Conservation (phyloP, 169 alveolate species). For the Plasmodium malariae region DNA sequence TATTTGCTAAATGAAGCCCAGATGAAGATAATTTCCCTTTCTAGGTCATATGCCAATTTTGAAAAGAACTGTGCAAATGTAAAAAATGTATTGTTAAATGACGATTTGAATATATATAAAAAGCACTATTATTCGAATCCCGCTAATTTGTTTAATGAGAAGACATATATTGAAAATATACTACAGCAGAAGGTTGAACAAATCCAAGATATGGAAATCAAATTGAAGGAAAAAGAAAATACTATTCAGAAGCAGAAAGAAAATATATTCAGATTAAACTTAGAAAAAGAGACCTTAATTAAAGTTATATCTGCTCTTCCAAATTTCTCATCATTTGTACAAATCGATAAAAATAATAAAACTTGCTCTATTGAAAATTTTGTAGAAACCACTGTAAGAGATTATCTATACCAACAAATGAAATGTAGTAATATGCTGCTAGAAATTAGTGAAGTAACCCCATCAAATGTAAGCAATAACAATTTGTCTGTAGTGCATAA, state of each 20-base stretch:
- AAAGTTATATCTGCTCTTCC: conserved; percentile 24
- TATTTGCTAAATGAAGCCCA: conserved; percentile 54
- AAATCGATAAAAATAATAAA: not conserved
- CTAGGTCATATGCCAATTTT: conserved; percentile 24
- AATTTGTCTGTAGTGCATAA: too few species aligned
- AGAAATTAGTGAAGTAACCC: conserved; percentile 13
- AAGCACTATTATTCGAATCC: conserved; percentile 16
- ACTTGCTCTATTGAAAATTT: conserved; percentile 15
- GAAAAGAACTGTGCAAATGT: conserved; percentile 17
- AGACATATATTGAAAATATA: conserved; percentile 24
- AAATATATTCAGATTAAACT: not conserved
- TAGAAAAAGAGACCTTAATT: conserved; percentile 51
- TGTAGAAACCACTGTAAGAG: conserved; percentile 20
- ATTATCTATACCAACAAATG: not conserved
- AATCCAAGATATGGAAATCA: conserved; percentile 7
- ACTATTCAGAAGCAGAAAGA: conserved; percentile 3
- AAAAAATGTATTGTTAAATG: conserved; percentile 3
- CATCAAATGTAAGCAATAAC: conserved; percentile 18
- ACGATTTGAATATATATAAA: conserved; percentile 2
- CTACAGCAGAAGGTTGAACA: conserved; percentile 20
- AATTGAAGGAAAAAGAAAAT: conserved; percentile 24
- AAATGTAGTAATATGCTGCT: not conserved
- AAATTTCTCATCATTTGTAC: not conserved
- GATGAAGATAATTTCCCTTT: conserved; percentile 23
- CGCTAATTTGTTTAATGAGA: conserved; percentile 13